Evolutionary conservation across 305 asterid genomes (phyloP), one percentile per base, ranked within the genome.

Genomic region (Salvia sclarea): DNA sequence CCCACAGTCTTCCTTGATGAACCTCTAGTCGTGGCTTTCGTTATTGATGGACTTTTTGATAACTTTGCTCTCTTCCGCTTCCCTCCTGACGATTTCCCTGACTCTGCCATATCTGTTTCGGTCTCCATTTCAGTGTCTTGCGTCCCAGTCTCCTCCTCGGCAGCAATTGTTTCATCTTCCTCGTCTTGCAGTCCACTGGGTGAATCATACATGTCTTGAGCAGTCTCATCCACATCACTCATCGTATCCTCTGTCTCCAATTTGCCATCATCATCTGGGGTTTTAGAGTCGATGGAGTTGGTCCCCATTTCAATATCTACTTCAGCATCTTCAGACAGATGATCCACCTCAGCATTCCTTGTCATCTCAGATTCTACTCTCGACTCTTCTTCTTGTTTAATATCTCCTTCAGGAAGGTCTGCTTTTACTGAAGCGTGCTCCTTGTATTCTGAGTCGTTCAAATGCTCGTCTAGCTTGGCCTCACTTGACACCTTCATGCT

Each of bases 111-210:
- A 47, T 91, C 95, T 45, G 85, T 80, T 86, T 94, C 98, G 35
- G 95, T 88, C 78, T 89, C 98, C 84, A 82, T 73, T 80, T 85
- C 95, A 12, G 97, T 80, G 72, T 88, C 93, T 47, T 77, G 88
- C 24, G 77, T 68, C 61, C 81, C 85, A 9, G 84, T 71, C 61
- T 84, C 95, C 76, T 86, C 95, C 79, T 86, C 90, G 2, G 82
- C 90, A 59, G 40, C 84, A 72, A 75, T 71, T 31, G 73, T 75
- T 28, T 84, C 92, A 53, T 85, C 91, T 61, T 84, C 97, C 50
- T 82, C 95, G n/a, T 81, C 89, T 54, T 76, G 83, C 2, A 71
- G 54, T 66, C 69, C 85, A 75, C 68, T 73, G 8, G 83, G 72
- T 43, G 87, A 72, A 60, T 81, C 95, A 79, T 81, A 84, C 18